phyloP scores from a whole-genome alignment of 2,329 filamentous ascomycete species.

The Colletotrichum spaethianum region DNA sequence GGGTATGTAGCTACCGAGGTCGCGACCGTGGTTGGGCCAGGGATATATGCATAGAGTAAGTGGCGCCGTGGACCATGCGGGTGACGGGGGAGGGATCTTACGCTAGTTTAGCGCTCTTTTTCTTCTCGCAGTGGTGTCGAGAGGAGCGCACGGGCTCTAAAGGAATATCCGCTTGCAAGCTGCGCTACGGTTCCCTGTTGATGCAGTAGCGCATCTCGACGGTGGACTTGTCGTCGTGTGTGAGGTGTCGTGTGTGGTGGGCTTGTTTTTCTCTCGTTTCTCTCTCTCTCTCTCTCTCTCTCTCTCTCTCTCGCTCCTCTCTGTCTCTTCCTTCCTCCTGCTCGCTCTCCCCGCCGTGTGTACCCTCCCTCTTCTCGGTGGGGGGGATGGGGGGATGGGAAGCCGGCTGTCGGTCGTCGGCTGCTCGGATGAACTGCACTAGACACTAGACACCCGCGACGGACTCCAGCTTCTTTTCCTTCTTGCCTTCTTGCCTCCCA shows the following conservation, averaged over 20 bases:
- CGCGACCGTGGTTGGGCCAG: neutral
- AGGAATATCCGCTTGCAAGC: conserved; percentile 28
- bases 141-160: conserved; percentile 25
- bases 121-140: neutral
- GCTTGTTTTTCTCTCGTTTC: neutral
- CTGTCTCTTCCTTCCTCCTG: no score
- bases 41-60: conserved; percentile 25
- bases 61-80: conserved; percentile 24
- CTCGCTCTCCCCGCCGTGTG: neutral
- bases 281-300: neutral
- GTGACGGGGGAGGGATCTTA: conserved; percentile 37
- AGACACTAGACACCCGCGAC: neutral
- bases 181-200: conserved; percentile 28
- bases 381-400: conserved; percentile 5
- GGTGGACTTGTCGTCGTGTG: conserved; percentile 26
- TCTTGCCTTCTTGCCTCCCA: conserved; percentile 9
- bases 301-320: neutral
- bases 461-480: conserved; percentile 8
- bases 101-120: conserved; percentile 27
- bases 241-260: conserved; percentile 26
- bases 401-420: conserved; percentile 33
- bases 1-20: conserved; percentile 19
- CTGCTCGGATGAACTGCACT: conserved; percentile 34
- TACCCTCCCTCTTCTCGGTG: neutral
- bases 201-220: conserved; percentile 34